A percentile compares a stretch with the other conserved stretches of the same genome.
phyloP scores from a whole-genome alignment of 768 basidiomycete genomes.

The Rhizopogon roseolus region DNA sequence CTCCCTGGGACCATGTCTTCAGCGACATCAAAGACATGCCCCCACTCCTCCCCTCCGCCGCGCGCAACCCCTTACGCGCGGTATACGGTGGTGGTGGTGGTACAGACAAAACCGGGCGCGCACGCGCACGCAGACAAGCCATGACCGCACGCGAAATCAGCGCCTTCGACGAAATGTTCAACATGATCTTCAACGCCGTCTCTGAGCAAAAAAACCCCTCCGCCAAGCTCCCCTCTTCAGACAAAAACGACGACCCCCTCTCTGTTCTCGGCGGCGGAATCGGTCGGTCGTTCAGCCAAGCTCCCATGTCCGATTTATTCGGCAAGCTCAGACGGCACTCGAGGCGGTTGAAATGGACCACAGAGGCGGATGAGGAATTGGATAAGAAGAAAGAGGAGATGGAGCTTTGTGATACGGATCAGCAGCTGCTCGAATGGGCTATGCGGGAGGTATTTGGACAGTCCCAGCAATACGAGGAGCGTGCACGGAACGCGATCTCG shows the following conservation, averaged over 20 bases:
- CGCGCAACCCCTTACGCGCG: slow-evolving; percentile 11
- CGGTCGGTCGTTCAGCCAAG: slow-evolving; percentile 14
- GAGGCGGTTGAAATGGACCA: slow-evolving; percentile 45
- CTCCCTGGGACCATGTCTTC: slow-evolving; percentile 55
- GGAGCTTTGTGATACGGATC: slow-evolving; percentile 62
- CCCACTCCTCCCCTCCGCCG: slow-evolving; percentile 17
- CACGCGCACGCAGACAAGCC: slow-evolving; percentile 39
- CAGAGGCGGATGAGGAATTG: slow-evolving; percentile 47
- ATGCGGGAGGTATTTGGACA: slow-evolving; percentile 62
- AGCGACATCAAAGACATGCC: slow-evolving; percentile 34
- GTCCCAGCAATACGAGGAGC: slow-evolving; percentile 44
- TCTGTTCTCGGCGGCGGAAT: slow-evolving; percentile 2
- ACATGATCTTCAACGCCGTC: slow-evolving; percentile 59
- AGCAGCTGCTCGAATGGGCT: slow-evolving; percentile 72
- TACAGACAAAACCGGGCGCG: background rate
- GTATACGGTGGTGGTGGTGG: background rate
- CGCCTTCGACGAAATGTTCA: slow-evolving; percentile 71
- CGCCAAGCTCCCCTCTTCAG: slow-evolving; percentile 1
- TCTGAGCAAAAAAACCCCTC: slow-evolving; percentile 26
- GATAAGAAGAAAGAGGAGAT: slow-evolving; percentile 74
- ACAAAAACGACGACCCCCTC: background rate
- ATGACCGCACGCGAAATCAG: slow-evolving; percentile 66
- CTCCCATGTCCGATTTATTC: slow-evolving; percentile 44
- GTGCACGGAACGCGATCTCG: slow-evolving; percentile 34
- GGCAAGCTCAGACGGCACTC: slow-evolving; percentile 49